Evolutionary conservation across 306 rosid species (phyloP), one percentile per base, ranked within the genome.

Genomic region (Trifolium repens): DNA sequence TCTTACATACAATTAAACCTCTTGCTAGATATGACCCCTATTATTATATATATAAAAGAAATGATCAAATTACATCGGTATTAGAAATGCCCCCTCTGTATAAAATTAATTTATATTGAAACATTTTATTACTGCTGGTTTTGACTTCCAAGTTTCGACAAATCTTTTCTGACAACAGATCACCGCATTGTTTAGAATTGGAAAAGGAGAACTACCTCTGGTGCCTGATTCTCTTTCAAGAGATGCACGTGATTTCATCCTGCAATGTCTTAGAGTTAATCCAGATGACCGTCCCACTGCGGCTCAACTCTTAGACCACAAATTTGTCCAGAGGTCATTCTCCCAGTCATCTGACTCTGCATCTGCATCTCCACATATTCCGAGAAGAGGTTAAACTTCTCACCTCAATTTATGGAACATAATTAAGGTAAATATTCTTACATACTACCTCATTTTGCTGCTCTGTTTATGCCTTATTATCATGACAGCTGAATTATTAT

Each of bases 121-220:
- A 66, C 16, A 19, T 58, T 80, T 46, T 54, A 63, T 49, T 50
- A 19, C 64, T 80, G 43, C 54, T 44, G 15, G 46, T 60, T 81
- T 72, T 72, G 55, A 32, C 17, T 64, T 80, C 65, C 54, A 44
- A 66, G 61, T 49, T 71, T 81, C 75, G 73, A 67, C 61, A 52
- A 12, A 16, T 72, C 67, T 71, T 74, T 75, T 75, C 9, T 81
- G 55, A 74, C 79, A 73, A 85, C 91, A 85, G 93, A 84, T 94
- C 89, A 85, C 71, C 9, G 98, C 98, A 27, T 71, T 94, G 77
- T 94, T 64, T 77, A 87, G 80, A 74, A 94, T 94, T 43, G 98
- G 98, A 78, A 90, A 82, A 85, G 98, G 98, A 14, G 89, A 82
- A 73, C 88, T 65, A 13, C 98, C 98, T 30, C 72, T 53, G 14